Evolutionary conservation across 331 rosid species (phyloP).

Genomic region (Saraca asoca): DNA sequence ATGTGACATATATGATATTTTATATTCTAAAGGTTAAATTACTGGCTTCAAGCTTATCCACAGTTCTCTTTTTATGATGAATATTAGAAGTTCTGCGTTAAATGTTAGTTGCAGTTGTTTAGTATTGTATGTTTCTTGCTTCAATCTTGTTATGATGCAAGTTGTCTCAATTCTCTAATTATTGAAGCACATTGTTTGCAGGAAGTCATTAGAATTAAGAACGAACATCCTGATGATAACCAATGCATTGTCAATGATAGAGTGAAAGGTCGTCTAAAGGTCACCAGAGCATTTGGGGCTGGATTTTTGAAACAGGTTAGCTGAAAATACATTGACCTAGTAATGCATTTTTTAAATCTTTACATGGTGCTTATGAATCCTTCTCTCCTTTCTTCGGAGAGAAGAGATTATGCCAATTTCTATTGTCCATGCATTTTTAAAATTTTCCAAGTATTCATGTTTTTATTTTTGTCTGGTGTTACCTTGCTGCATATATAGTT

Average conservation of each 20-base stretch:
- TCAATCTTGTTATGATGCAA: constrained; percentile 29
- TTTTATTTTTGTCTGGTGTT: not conserved
- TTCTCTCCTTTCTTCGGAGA: not conserved
- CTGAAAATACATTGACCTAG: constrained; percentile 27
- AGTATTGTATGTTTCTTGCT: constrained; percentile 27
- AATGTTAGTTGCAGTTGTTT: constrained; percentile 1
- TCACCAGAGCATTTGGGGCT: constrained; percentile 95
- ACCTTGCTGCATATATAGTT: not conserved
- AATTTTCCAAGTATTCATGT: not conserved
- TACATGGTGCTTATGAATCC: not conserved
- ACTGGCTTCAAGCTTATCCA: not conserved
- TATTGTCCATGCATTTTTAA: constrained; percentile 19
- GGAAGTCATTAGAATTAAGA: constrained; percentile 87
- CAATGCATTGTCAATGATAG: constrained; percentile 85
- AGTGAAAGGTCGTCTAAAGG: constrained; percentile 97
- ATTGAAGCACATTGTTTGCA: constrained; percentile 40
- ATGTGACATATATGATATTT: not conserved
- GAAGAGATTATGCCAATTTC: constrained; percentile 13
- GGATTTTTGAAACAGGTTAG: constrained; percentile 92
- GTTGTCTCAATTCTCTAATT: constrained; percentile 30
- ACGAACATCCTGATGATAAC: constrained; percentile 89
- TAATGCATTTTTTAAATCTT: not conserved
- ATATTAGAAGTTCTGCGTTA: constrained; percentile 24
- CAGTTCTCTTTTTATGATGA: constrained; percentile 21
- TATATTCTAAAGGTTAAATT: constrained; percentile 20